Percentiles rank a stretch among this genome's conserved stretches.
Conservation (phyloP, 345 rosid genomes). For the Salix exigua region DNA sequence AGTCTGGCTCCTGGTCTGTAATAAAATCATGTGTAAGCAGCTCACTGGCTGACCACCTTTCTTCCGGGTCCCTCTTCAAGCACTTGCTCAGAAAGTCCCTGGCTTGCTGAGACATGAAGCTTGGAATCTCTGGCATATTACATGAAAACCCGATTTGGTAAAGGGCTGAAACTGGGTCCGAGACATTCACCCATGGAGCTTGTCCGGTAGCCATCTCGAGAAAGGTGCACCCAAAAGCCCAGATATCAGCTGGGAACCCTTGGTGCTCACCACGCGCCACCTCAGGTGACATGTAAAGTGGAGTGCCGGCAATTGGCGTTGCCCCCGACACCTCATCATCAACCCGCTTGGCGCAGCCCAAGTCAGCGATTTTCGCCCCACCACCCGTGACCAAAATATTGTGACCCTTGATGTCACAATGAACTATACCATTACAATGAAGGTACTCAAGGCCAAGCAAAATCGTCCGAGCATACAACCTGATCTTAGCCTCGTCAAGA, state of each 20-base stretch:
- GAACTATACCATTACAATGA: slow-evolving; percentile 56
- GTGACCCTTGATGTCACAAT: slow-evolving; percentile 68
- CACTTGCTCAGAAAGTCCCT: slow-evolving; percentile 52
- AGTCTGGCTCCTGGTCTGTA: background rate
- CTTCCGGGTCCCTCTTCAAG: slow-evolving; percentile 38
- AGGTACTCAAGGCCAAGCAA: slow-evolving; percentile 50
- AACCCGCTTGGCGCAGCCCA: slow-evolving; percentile 50
- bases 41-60: slow-evolving; percentile 48
- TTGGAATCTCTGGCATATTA: slow-evolving; percentile 41
- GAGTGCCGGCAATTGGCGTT: slow-evolving; percentile 41
- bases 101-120: slow-evolving; percentile 33
- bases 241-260: slow-evolving; percentile 48
- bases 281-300: slow-evolving; percentile 66
- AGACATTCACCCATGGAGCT: slow-evolving; percentile 35
- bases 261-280: slow-evolving; percentile 58
- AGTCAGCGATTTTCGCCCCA: slow-evolving; percentile 55
- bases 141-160: slow-evolving; percentile 45
- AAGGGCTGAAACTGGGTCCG: slow-evolving; percentile 43
- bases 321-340: slow-evolving; percentile 2
- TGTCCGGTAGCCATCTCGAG: slow-evolving; percentile 56
- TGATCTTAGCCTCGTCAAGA: slow-evolving; percentile 39
- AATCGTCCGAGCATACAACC: slow-evolving; percentile 42
- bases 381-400: slow-evolving; percentile 39
- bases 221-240: slow-evolving; percentile 63
- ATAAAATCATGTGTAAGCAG: slow-evolving; percentile 46